Evolutionary conservation across 179 eudicot species (phyloP), one percentile per base, ranked within the genome.

Genomic region (Camellia oleifera): DNA sequence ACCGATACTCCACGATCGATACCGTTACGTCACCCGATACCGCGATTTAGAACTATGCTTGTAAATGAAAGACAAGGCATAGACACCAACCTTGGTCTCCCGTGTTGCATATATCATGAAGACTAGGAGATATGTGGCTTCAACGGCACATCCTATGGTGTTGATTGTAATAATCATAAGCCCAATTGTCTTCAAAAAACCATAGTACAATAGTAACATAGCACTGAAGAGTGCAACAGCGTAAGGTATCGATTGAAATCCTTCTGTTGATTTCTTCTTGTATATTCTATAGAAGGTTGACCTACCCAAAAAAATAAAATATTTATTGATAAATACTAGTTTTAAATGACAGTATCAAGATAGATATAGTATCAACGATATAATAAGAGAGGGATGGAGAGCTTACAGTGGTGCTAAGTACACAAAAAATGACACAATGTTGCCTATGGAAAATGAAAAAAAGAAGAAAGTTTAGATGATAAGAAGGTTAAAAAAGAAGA

Each of bases 181-280:
- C 18, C 82, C 89, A 74, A 91, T 72, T 13, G 77, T 75, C 87
- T 94, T 94, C 6, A 93, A 69, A 44, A 84, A 81, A 2, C 88
- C 97, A 48, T 93, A 94, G 83, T 93, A 94, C 77, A 94, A 71
- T 15, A 87, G 79, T 15, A 93, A 70, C 98, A 94, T 90, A 46
- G 93, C 89, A 77, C 98, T 92, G 80, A 94, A 94, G 5, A 94
- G 84, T 15, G 97, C 92, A 6, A 94, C 98, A 18, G 93, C 66
- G 56, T 94, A 94, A 3, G 98, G 95, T 69, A 94, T 76, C 0
- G 93, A 78, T 62, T 91, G 93, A 77, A 94, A 94, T 50, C 92
- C 95, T 76, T 90, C 87, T 0, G 98, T 92, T n/a, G 98, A 91
- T 87, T 92, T 92, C 58, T 75, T 90, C 91, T 87, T 90, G 78